Percentiles rank a stretch among this genome's conserved stretches.
Evolutionary conservation across 2,329 filamentous ascomycete species (phyloP).

Genomic region (Colletotrichum tropicicola): DNA sequence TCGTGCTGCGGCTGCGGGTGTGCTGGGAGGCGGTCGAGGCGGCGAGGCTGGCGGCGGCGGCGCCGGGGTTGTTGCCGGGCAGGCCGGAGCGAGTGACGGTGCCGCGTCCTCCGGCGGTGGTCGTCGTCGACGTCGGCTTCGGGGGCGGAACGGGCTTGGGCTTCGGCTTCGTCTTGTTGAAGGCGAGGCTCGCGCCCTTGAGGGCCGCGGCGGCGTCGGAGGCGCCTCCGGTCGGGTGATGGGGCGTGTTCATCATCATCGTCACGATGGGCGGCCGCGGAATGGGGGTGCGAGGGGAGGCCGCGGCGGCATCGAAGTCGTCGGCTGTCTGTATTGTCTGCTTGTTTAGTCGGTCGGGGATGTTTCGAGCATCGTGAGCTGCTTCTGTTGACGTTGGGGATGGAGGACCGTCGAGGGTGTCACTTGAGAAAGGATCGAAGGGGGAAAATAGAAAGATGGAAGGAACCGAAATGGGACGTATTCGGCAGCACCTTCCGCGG

Average conservation of each 20-base stretch:
- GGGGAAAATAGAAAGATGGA: neutral
- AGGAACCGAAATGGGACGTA: neutral
- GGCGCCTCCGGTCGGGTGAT: constrained; percentile 36
- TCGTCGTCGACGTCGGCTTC: constrained; percentile 18
- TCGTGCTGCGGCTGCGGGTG: constrained; percentile 36
- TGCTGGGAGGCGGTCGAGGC: no score
- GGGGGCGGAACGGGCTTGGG: constrained; percentile 28
- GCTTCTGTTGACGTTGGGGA: neutral
- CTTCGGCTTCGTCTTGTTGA: constrained; percentile 46
- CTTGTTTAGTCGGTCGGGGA: neutral
- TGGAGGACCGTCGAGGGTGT: neutral
- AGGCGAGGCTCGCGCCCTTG: constrained; percentile 64
- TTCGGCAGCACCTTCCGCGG: neutral
- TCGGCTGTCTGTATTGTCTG: neutral
- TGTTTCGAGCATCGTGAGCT: neutral
- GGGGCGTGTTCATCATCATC: constrained; percentile 14
- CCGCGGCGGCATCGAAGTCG: neutral
- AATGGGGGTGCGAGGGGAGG: neutral
- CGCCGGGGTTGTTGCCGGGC: no score
- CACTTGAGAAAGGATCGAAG: neutral
- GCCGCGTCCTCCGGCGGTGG: constrained; percentile 57
- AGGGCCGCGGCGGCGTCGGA: constrained; percentile 53
- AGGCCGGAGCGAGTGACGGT: no score
- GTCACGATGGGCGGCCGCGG: constrained; percentile 5
- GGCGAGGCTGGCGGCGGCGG: no score